A percentile compares a stretch with the other conserved stretches of the same genome.
Evolutionary conservation across 2,329 filamentous ascomycete species (phyloP).

Genomic region (Knufia petricola): DNA sequence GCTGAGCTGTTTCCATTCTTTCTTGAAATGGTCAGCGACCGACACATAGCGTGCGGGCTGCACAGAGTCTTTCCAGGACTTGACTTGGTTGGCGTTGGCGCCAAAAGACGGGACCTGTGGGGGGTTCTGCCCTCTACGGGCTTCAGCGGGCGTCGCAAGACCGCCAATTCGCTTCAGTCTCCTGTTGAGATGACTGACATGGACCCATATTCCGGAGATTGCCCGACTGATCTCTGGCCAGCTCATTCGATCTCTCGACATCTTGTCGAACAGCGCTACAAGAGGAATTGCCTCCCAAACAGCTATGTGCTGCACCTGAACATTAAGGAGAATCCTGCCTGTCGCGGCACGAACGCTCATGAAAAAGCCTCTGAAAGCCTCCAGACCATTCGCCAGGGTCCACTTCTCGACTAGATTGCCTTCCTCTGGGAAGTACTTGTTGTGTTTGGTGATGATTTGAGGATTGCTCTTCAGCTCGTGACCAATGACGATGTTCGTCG

Average conservation of each 20-base stretch:
- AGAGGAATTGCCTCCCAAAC: constrained; percentile 46
- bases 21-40: constrained; percentile 46
- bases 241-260: constrained; percentile 22
- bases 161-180: neutral
- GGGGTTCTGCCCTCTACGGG: constrained; percentile 22
- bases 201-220: constrained; percentile 34
- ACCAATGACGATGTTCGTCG: constrained; percentile 49
- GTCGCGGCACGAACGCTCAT: constrained; percentile 51
- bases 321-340: constrained; percentile 49
- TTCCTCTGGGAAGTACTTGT: constrained; percentile 42
- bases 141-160: neutral
- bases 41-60: constrained; percentile 36
- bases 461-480: constrained; percentile 36
- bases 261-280: constrained; percentile 28
- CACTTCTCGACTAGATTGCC: constrained; percentile 33
- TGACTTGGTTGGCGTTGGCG: constrained; percentile 44
- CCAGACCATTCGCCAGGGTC: constrained; percentile 37
- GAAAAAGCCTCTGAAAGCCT: constrained; percentile 53
- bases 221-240: constrained; percentile 24
- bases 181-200: constrained; percentile 28
- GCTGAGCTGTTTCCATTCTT: constrained; percentile 28
- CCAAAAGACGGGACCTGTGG: constrained; percentile 31
- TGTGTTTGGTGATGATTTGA: constrained; percentile 41
- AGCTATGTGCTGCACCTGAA: constrained; percentile 52
- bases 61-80: constrained; percentile 42